phyloP scores from a whole-genome alignment of 768 basidiomycete species.

The Podaxis sp. region DNA sequence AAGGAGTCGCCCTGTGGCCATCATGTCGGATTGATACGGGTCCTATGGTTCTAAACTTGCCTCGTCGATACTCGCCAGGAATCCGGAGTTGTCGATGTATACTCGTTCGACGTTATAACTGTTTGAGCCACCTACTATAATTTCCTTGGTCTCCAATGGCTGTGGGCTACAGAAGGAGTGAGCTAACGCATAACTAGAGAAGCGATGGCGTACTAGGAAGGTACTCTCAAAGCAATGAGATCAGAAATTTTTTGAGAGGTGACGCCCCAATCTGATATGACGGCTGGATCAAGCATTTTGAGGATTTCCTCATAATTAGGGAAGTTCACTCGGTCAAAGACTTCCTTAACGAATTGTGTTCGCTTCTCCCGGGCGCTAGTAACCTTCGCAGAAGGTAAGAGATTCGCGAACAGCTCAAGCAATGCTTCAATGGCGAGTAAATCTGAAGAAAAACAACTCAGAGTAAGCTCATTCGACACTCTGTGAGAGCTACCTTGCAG shows the following conservation, averaged over 20 bases:
- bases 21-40: slow-evolving; percentile 2
- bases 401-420: slow-evolving; percentile 53
- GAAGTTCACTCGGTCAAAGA: slow-evolving; percentile 43
- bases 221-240: slow-evolving; percentile 42
- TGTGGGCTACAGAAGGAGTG: slow-evolving; percentile 48
- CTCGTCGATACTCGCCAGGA: slow-evolving; percentile 52
- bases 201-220: slow-evolving; percentile 44
- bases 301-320: slow-evolving; percentile 38
- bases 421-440: slow-evolving; percentile 59
- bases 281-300: slow-evolving; percentile 39
- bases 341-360: slow-evolving; percentile 48
- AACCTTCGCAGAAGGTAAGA: slow-evolving; percentile 46
- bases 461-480: not conserved
- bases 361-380: slow-evolving; percentile 33
- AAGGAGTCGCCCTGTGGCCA: slow-evolving; percentile 43
- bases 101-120: slow-evolving; percentile 43
- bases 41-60: slow-evolving; percentile 20
- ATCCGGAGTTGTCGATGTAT: slow-evolving; percentile 49
- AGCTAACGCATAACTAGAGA: not conserved
- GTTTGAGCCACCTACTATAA: slow-evolving; percentile 33
- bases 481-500: slow-evolving; percentile 40
- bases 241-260: slow-evolving; percentile 48
- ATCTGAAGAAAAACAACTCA: slow-evolving; percentile 32
- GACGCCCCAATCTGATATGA: slow-evolving; percentile 52
- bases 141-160: slow-evolving; percentile 46